phyloP scores from a whole-genome alignment of 805 yeast species.

The Myxozyma neotropica region DNA sequence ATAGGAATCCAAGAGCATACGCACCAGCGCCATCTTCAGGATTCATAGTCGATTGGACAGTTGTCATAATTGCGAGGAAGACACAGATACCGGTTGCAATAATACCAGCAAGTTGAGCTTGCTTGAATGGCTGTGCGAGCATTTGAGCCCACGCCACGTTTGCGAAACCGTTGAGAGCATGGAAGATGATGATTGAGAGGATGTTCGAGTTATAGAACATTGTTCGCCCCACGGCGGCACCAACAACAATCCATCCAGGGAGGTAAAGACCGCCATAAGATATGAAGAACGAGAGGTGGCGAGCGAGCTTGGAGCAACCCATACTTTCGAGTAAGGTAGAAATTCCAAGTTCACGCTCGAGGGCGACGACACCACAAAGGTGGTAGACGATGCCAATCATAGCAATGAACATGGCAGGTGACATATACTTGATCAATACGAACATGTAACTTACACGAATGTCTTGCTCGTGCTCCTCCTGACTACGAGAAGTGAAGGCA shows the following conservation, averaged over 20 bases:
- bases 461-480: conserved; percentile 36
- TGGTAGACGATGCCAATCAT: conserved; percentile 46
- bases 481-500: conserved; percentile 41
- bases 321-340: conserved; percentile 40
- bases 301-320: conserved; percentile 40
- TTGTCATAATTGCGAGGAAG: conserved; percentile 41
- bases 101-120: conserved; percentile 43
- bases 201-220: conserved; percentile 38
- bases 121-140: conserved; percentile 39
- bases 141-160: conserved; percentile 42
- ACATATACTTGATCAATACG: conserved; percentile 38
- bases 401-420: conserved; percentile 43
- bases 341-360: conserved; percentile 42
- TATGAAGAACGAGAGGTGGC: conserved; percentile 39
- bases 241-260: conserved; percentile 43
- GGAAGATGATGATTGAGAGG: conserved; percentile 40
- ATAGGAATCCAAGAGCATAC: conserved; percentile 39
- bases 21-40: conserved; percentile 38
- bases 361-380: conserved; percentile 42
- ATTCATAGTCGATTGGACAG: conserved; percentile 39
- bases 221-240: conserved; percentile 35
- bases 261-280: conserved; percentile 41
- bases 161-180: conserved; percentile 41
- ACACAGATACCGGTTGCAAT: conserved; percentile 41
- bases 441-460: conserved; percentile 39